Evolutionary conservation across 805 yeast genomes (phyloP).

Genomic region (Ogataea saltuana): DNA sequence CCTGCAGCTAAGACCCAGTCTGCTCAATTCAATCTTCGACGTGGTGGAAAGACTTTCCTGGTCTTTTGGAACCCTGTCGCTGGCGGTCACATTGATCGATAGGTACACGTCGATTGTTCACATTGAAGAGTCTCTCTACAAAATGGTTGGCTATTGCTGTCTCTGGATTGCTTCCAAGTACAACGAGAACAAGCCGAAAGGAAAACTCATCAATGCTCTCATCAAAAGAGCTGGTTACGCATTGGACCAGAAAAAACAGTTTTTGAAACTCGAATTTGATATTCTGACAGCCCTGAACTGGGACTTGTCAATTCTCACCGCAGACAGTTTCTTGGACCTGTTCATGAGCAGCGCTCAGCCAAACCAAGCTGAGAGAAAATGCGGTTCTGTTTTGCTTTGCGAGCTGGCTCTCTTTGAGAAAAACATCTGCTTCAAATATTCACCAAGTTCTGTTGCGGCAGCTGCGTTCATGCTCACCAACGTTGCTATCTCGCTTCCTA

Average conservation of each 20-base stretch:
- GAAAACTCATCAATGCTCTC: constrained; percentile 37
- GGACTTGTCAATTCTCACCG: constrained; percentile 62
- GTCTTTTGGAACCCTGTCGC: constrained; percentile 38
- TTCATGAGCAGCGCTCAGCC: constrained; percentile 39
- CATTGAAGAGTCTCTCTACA: constrained; percentile 38
- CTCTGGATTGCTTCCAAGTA: constrained; percentile 48
- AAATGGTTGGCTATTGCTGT: constrained; percentile 45
- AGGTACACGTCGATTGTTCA: constrained; percentile 38
- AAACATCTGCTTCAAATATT: constrained; percentile 52
- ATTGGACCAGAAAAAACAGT: constrained; percentile 24
- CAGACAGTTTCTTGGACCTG: constrained; percentile 63
- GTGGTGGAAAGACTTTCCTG: constrained; percentile 32
- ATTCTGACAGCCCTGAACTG: constrained; percentile 63
- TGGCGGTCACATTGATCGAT: constrained; percentile 41
- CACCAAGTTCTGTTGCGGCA: constrained; percentile 48
- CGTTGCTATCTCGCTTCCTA: constrained; percentile 39
- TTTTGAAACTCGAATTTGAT: constrained; percentile 69
- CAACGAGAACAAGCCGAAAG: constrained; percentile 55
- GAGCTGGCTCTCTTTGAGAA: constrained; percentile 67
- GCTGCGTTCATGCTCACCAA: constrained; percentile 51
- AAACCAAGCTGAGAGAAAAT: constrained; percentile 48
- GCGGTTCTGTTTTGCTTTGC: constrained; percentile 61
- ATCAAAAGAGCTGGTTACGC: constrained; percentile 34
- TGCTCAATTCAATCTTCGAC: constrained; percentile 36
- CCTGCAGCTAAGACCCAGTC: constrained; percentile 22